A percentile compares a stretch with the other conserved stretches of the same genome.
Conservation (phyloP, 1,139 yeast species). For the Candida glucosophila region DNA sequence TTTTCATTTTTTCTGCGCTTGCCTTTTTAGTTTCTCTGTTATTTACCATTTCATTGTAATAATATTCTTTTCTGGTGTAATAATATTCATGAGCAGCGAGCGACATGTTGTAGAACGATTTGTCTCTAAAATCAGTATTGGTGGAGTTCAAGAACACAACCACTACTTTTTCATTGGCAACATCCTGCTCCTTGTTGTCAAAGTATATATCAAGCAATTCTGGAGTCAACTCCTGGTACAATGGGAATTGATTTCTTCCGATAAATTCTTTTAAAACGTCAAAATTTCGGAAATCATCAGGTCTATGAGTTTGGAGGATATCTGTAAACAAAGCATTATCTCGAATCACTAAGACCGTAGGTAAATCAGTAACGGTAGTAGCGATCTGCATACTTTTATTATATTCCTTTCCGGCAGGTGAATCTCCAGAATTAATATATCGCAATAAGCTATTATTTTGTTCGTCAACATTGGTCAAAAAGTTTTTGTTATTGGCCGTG, state of each 20-base stretch:
- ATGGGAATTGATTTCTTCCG: slow-evolving; percentile 37
- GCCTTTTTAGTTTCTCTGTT: slow-evolving; percentile 36
- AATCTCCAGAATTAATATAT: slow-evolving; percentile 31
- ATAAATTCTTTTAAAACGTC: slow-evolving; percentile 43
- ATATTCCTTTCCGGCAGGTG: slow-evolving; percentile 17
- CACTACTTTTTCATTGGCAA: slow-evolving; percentile 36
- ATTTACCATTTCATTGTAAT: slow-evolving; percentile 28
- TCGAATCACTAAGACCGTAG: slow-evolving; percentile 52
- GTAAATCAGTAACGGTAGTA: slow-evolving; percentile 48
- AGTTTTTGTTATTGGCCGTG: slow-evolving; percentile 38
- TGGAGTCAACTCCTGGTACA: slow-evolving; percentile 42
- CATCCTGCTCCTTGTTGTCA: slow-evolving; percentile 9
- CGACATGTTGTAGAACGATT: slow-evolving; percentile 34
- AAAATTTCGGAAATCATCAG: slow-evolving; percentile 51
- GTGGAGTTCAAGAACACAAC: slow-evolving; percentile 43
- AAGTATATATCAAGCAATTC: slow-evolving; percentile 27
- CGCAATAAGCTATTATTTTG: slow-evolving; percentile 37
- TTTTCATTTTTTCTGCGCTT: slow-evolving; percentile 34
- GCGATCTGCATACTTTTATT: slow-evolving; percentile 40
- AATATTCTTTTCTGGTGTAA: slow-evolving; percentile 33
- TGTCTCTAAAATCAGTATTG: slow-evolving; percentile 25
- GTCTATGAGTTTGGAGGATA: slow-evolving; percentile 51
- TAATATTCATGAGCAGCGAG: slow-evolving; percentile 49
- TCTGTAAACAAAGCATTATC: slow-evolving; percentile 45
- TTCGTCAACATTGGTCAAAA: slow-evolving; percentile 27